Percentiles rank a stretch among this genome's conserved stretches.
Evolutionary conservation across 768 basidiomycete genomes (phyloP).

Genomic region (Boletus rubroflammeus): DNA sequence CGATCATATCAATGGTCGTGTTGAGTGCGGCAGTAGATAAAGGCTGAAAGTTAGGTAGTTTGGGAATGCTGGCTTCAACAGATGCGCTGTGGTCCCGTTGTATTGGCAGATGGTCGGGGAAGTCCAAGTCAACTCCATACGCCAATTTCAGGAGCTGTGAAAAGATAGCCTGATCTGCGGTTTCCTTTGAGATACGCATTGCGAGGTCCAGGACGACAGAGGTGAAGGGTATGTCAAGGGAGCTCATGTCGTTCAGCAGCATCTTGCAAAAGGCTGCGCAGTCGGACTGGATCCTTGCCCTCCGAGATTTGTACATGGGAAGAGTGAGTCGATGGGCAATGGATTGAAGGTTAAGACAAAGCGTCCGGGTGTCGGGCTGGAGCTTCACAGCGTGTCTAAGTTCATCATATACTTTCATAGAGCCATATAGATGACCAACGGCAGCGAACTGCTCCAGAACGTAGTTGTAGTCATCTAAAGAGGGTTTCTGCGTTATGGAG

Average conservation of each 20-base stretch:
- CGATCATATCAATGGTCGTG: constrained; percentile 68
- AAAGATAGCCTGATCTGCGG: constrained; percentile 53
- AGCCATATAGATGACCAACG: constrained; percentile 64
- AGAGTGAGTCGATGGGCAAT: constrained; percentile 65
- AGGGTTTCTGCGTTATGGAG: constrained; percentile 38
- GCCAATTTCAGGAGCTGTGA: constrained; percentile 58
- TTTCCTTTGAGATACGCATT: constrained; percentile 64
- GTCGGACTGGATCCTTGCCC: constrained; percentile 36
- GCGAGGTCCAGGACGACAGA: constrained; percentile 63
- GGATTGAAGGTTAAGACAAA: constrained; percentile 62
- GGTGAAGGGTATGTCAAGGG: constrained; percentile 45
- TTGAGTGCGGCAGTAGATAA: constrained; percentile 69
- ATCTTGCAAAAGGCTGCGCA: constrained; percentile 46
- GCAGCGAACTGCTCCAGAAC: constrained; percentile 73
- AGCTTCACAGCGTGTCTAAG: constrained; percentile 41
- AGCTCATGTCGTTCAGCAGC: constrained; percentile 58
- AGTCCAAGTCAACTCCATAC: constrained; percentile 74
- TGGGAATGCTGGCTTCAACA: constrained; percentile 11
- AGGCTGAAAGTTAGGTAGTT: constrained; percentile 33
- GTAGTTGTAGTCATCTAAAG: constrained; percentile 69
- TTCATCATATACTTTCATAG: constrained; percentile 59
- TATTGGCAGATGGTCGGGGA: constrained; percentile 62
- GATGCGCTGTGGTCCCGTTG: constrained; percentile 11
- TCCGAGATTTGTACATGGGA: constrained; percentile 43
- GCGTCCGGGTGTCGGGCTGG: constrained; percentile 52